phyloP scores from a whole-genome alignment of 441 rosid species.

The Gossypium trilobum region DNA sequence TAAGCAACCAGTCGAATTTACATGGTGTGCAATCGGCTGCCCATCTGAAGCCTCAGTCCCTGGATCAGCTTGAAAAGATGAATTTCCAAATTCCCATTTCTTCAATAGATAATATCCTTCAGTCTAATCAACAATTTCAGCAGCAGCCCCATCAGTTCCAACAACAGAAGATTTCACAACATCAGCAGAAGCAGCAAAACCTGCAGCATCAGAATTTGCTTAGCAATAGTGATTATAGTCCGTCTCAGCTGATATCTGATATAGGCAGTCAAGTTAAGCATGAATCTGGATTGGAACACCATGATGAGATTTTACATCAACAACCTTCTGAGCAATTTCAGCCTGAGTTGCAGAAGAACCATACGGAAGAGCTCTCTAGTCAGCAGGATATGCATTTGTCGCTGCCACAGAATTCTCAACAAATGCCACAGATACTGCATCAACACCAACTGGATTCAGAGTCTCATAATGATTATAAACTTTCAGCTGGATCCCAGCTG shows the following conservation, averaged over 20 bases:
- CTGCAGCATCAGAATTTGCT: constrained; percentile 58
- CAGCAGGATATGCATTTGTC: constrained; percentile 47
- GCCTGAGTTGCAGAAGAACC: constrained; percentile 59
- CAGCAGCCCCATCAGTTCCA: constrained; percentile 55
- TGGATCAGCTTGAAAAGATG: constrained; percentile 47
- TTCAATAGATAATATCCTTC: constrained; percentile 38
- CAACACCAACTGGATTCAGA: constrained; percentile 49
- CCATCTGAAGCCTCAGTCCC: constrained; percentile 35
- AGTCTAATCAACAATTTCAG: constrained; percentile 73
- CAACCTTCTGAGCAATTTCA: constrained; percentile 59
- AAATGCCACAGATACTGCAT: constrained; percentile 59
- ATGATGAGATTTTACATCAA: constrained; percentile 41
- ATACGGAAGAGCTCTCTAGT: constrained; percentile 46
- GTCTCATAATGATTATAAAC: constrained; percentile 47
- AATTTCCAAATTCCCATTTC: constrained; percentile 40
- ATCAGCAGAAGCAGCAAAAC: constrained; percentile 55
- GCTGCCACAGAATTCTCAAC: constrained; percentile 52
- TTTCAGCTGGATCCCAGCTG: constrained; percentile 44
- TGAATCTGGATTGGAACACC: constrained; percentile 69
- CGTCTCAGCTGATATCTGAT: constrained; percentile 47
- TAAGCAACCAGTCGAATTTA: constrained; percentile 42
- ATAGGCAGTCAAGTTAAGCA: constrained; percentile 54
- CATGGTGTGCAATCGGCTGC: constrained; percentile 43
- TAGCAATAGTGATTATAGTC: constrained; percentile 50
- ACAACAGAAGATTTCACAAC: constrained; percentile 61